Base-by-base conservation (phyloP, 257 asterid species). In the Anisodus tanguticus region DNA sequence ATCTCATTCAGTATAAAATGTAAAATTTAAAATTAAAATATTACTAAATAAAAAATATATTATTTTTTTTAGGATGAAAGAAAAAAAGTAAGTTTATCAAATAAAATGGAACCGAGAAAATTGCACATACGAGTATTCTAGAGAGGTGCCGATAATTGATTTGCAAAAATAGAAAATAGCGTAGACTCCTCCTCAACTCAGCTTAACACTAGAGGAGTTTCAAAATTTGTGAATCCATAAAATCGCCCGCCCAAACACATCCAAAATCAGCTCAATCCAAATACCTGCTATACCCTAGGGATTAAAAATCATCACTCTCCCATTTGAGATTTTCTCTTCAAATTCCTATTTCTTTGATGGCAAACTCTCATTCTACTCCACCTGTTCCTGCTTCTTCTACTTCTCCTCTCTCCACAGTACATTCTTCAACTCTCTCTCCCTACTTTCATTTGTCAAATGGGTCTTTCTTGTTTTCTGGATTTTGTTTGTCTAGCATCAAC, bases 191-290 rank as follows among this genome's bases (percentile, higher is more conserved):
- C 2, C 60, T 76, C 35, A 31, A 1, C 35, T 31, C 35, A 22
- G 26, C 26, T 22, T 22, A 22, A 22, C 26, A 22, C 26, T 22
- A 22, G 26, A 22, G 26, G 26, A 22, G 26, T 22, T 22, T 22
- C 26, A 77, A 77, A 77, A 26, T 53, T 51, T 77, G 63, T 74
- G 2, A 74, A 74, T 74, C 47, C 81, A 53, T 13, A 26, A 43
- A 76, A 76, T 88, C 79, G 88, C 91, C 91, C 94, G 95, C 95
- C 91, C 87, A 83, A 86, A 80, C 77, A 17, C 17, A 79, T 84
- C 78, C 60, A 69, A 41, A 51, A 19, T 47, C 80, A 39, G 15
- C 2, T 71, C 7, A 13, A 76, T 26, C 13, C 26, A 22, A 22
- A 22, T 22, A 22, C 26, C 26, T 22, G 26, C 26, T 22, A 22